phyloP scores from a whole-genome alignment of 2,329 filamentous ascomycete genomes.

The Aspergillus pseudotamarii region DNA sequence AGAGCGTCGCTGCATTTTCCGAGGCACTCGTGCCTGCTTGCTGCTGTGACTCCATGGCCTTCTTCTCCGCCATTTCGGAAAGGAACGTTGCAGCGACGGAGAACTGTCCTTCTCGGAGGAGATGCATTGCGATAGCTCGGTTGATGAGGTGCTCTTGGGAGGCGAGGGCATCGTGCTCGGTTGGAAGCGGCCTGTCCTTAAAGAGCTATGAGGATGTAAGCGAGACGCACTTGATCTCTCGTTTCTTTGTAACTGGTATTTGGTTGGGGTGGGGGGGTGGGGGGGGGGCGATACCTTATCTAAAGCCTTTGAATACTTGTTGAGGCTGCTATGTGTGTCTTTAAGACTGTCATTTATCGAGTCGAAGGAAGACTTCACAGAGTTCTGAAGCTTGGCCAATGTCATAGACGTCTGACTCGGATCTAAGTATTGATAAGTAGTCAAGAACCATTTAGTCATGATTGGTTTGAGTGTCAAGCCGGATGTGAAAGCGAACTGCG shows the following conservation, averaged over 20 bases:
- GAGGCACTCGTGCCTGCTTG: constrained; percentile 34
- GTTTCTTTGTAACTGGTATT: background rate
- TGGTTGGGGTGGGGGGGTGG: no score
- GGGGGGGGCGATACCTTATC: constrained; percentile 65
- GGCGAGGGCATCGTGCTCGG: constrained; percentile 78
- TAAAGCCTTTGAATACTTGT: constrained; percentile 80
- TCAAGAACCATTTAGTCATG: constrained; percentile 7
- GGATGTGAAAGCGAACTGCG: background rate
- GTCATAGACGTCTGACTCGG: constrained; percentile 71
- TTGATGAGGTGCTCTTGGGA: constrained; percentile 79
- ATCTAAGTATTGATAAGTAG: constrained; percentile 48
- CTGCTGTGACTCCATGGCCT: constrained; percentile 39
- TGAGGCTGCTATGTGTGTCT: constrained; percentile 78
- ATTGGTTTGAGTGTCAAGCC: background rate
- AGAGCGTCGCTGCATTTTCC: constrained; percentile 44
- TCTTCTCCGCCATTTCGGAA: constrained; percentile 63
- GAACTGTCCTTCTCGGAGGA: constrained; percentile 93
- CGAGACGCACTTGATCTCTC: background rate
- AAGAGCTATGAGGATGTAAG: constrained; percentile 55
- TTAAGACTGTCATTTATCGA: constrained; percentile 79
- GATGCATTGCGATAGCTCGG: constrained; percentile 92
- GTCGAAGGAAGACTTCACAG: constrained; percentile 79
- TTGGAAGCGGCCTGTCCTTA: constrained; percentile 69
- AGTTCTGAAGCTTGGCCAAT: constrained; percentile 82
- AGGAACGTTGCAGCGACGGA: constrained; percentile 84